phyloP scores from a whole-genome alignment of 305 asterid species.

The Ajuga reptans region DNA sequence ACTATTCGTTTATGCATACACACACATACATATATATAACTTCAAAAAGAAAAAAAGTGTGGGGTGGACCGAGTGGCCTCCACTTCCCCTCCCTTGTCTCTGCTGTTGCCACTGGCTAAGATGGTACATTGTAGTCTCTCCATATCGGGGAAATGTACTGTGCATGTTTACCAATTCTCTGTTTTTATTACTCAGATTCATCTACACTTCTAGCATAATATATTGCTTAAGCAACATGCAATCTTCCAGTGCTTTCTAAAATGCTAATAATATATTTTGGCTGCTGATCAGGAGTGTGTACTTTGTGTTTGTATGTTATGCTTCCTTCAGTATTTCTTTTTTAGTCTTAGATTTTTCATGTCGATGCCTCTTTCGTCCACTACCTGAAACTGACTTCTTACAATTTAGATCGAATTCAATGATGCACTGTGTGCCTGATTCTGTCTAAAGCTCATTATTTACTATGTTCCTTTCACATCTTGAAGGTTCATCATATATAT shows the following conservation, averaged over 20 bases:
- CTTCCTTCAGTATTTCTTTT: not conserved
- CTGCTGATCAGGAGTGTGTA: not conserved
- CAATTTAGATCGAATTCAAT: not conserved
- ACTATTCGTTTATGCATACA: no score
- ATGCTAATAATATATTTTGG: not conserved
- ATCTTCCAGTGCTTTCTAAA: not conserved
- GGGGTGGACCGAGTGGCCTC: no score
- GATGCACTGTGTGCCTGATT: not conserved
- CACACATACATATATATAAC: no score
- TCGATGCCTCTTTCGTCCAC: constrained; percentile 13
- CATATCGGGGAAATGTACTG: not conserved
- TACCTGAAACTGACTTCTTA: not conserved
- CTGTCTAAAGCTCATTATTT: not conserved
- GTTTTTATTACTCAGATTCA: not conserved
- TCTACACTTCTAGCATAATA: not conserved
- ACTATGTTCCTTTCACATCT: not conserved
- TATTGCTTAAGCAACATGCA: not conserved
- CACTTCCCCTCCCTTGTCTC: no score
- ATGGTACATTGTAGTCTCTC: not conserved
- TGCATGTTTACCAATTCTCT: not conserved
- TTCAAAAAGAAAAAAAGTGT: no score
- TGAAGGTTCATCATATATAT: not conserved
- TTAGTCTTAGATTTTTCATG: not conserved
- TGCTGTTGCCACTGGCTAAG: not conserved
- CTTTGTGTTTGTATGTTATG: not conserved